Evolutionary conservation across 106 monocot genomes (phyloP).

Genomic region (Allium cepa): DNA sequence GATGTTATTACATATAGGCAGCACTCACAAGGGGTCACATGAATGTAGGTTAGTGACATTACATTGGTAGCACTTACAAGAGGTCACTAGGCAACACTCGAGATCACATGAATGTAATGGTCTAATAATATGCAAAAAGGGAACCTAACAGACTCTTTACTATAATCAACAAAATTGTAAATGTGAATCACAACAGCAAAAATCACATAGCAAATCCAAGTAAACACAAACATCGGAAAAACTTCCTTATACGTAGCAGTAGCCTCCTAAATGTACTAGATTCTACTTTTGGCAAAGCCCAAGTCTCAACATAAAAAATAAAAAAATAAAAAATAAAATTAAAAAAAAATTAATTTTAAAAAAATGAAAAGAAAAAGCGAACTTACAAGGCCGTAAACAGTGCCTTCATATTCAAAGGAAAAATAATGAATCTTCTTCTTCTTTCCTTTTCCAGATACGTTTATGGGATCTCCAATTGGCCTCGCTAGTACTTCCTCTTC

Average conservation of each 20-base stretch:
- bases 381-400: constrained; percentile 64
- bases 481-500: constrained; percentile 21
- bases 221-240: neutral
- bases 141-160: too few species aligned
- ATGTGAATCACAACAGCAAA: neutral
- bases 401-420: constrained; percentile 81
- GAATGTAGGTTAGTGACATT: too few species aligned
- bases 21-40: too few species aligned
- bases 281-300: neutral
- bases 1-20: too few species aligned
- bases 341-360: too few species aligned
- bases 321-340: too few species aligned
- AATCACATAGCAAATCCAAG: neutral
- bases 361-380: too few species aligned
- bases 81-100: too few species aligned
- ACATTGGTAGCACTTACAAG: too few species aligned
- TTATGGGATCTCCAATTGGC: constrained; percentile 51
- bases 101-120: too few species aligned
- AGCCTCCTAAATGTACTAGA: neutral
- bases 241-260: too few species aligned
- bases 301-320: neutral
- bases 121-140: too few species aligned
- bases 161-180: neutral
- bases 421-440: constrained; percentile 63
- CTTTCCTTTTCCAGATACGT: constrained; percentile 68